Evolutionary conservation across 75 land plant genomes (phyloP), one percentile per base, ranked within the genome.

Genomic region (Isoetes taiwanensis): DNA sequence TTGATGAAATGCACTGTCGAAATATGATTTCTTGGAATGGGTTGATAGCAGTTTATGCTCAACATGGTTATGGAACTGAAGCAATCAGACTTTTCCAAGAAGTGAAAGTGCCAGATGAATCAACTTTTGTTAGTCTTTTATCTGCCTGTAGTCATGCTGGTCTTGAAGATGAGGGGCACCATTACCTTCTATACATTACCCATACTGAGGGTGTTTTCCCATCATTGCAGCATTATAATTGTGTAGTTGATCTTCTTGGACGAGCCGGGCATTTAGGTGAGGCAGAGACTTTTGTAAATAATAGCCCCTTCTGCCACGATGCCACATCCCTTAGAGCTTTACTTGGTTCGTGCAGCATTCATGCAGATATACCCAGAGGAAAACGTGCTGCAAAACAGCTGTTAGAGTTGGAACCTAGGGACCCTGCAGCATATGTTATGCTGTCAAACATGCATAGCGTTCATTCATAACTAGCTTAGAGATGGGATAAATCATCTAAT

Each of bases 81-180:
- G 50, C 50, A 6, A 5, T 6, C 19, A 8, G 5, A 4, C 4
- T 19, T 46, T 46, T 46, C 16, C 6, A 16, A 23, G 23, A n/a
- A 23, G 23, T 46, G 50, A 46, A 46, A 8, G 25, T 46, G n/a
- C 50, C 50, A 46, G 50, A 46, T n/a, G 50, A 46, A 46, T 19
- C 25, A 3, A 46, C 50, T 5, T 46, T 6, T 23, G 23, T 46
- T n/a, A 46, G n/a, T 23, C 16, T 46, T 19, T 8, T 46, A 5
- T 19, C 16, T n/a, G 50, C 50, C 25, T 46, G 50, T n/a, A 46
- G 39, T 37, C 14, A 9, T 14, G 14, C 39, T 9, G 50, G 50
- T 23, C 19, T 46, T n/a, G 25, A 19, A 6, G 50, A 46, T 19
- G 50, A 46, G n/a, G 50, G 50, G 6, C 25, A 23, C 19, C 16